A percentile compares a stretch with the other conserved stretches of the same genome.
phyloP scores from a whole-genome alignment of 2,329 filamentous ascomycete species.

The Monilinia aucupariae region DNA sequence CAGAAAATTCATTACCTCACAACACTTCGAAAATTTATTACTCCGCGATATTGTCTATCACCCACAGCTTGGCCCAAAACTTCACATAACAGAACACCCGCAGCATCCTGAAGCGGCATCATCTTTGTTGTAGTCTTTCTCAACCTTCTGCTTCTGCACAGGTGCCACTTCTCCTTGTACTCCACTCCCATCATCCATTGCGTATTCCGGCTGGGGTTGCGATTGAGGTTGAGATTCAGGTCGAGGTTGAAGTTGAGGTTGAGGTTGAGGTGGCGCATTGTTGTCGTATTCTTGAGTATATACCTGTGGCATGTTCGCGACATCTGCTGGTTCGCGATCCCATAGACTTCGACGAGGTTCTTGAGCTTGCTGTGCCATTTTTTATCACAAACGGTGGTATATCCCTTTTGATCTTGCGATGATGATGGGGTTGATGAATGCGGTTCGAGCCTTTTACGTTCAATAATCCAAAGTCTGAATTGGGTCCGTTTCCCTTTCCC shows the following conservation, averaged over 20 bases:
- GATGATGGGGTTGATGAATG: neutral
- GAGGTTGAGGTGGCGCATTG: neutral
- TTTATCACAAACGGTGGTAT: neutral
- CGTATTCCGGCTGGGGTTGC: neutral
- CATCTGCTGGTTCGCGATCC: conserved; percentile 10
- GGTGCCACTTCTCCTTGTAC: neutral
- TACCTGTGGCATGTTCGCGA: conserved; percentile 8
- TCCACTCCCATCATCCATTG: neutral
- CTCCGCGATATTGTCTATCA: neutral
- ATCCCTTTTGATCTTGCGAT: neutral
- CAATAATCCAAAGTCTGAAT: neutral
- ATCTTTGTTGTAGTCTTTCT: neutral
- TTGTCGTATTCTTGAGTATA: conserved; percentile 6
- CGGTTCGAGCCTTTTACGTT: neutral
- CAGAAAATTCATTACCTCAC: neutral
- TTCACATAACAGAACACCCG: conserved; percentile 15
- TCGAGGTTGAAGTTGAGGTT: neutral
- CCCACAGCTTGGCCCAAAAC: neutral
- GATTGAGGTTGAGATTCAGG: neutral
- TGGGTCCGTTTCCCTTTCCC: neutral
- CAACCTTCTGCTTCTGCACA: conserved; percentile 2
- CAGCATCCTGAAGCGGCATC: conserved; percentile 12
- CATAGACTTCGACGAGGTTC: conserved; percentile 6
- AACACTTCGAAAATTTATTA: neutral
- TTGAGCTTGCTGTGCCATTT: conserved; percentile 7